A percentile compares a stretch with the other conserved stretches of the same genome.
Evolutionary conservation across 2,329 filamentous ascomycete genomes (phyloP).

Genomic region (Lasiodiplodia sp.): DNA sequence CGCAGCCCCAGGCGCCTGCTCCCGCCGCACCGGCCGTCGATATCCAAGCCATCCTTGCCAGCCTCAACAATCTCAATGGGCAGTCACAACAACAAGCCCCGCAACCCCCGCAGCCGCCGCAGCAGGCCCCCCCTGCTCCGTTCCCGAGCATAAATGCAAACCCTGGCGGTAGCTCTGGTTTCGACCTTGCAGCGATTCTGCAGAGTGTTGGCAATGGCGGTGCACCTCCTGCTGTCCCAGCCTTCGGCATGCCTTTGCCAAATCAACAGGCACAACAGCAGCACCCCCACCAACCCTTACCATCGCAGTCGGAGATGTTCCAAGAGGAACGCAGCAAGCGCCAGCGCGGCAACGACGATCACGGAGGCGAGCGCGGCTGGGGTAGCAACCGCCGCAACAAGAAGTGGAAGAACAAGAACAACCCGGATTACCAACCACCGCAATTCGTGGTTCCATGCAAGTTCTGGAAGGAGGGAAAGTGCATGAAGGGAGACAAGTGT

Average conservation of each 20-base stretch:
- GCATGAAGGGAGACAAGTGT: conserved; percentile 75
- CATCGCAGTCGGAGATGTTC: conserved; percentile 30
- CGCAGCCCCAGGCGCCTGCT: conserved; percentile 33
- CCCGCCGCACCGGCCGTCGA: conserved; percentile 30
- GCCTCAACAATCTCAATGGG: conserved; percentile 35
- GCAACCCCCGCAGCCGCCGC: conserved; percentile 24
- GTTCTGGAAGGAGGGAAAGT: conserved; percentile 75
- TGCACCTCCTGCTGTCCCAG: conserved; percentile 23
- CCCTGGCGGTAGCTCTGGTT: conserved; percentile 29
- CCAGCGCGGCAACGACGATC: conserved; percentile 39
- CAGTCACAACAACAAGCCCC: conserved; percentile 33
- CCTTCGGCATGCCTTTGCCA: conserved; percentile 24
- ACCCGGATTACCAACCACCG: conserved; percentile 49
- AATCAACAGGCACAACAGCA: conserved; percentile 22
- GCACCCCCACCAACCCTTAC: conserved; percentile 14
- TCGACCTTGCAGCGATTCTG: conserved; percentile 30
- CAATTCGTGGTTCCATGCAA: conserved; percentile 62
- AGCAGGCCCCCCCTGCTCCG: conserved; percentile 10
- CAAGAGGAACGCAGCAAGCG: conserved; percentile 41
- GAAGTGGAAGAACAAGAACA: conserved; percentile 67
- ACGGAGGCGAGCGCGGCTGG: conserved; percentile 33
- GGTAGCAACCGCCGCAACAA: conserved; percentile 47
- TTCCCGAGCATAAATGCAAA: conserved; percentile 7
- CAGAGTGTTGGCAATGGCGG: conserved; percentile 23
- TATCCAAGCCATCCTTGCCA: conserved; percentile 33